Evolutionary conservation across 495 filamentous ascomycete species (phyloP).

Genomic region (Xylaria grammica): DNA sequence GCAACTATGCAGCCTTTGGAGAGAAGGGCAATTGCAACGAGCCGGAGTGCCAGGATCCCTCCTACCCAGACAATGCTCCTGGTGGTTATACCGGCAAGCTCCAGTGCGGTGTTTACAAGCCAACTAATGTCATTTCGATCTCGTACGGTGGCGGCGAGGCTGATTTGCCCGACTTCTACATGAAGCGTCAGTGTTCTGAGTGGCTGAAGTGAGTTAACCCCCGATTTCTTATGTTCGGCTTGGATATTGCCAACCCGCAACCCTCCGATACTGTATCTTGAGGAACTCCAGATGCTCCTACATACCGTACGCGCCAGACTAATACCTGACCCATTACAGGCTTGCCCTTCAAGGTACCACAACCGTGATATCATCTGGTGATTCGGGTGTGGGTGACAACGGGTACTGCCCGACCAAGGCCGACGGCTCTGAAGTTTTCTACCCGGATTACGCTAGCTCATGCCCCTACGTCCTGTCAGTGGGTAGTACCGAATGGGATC

Average conservation of each 20-base stretch:
- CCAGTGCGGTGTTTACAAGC: slow-evolving; percentile 57
- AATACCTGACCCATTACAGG: neutral
- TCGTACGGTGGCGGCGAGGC: slow-evolving; percentile 39
- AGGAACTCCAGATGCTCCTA: neutral
- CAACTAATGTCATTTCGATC: slow-evolving; percentile 42
- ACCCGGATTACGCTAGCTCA: slow-evolving; percentile 34
- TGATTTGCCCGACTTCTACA: slow-evolving; percentile 32
- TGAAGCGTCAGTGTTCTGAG: slow-evolving; percentile 40
- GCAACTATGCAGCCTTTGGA: slow-evolving; percentile 50
- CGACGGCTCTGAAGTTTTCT: slow-evolving; percentile 26
- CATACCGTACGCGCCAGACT: neutral
- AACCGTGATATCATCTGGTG: slow-evolving; percentile 62
- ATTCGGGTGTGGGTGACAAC: slow-evolving; percentile 57
- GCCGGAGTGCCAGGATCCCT: slow-evolving; percentile 43
- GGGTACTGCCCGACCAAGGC: slow-evolving; percentile 46
- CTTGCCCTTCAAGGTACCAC: slow-evolving; percentile 65
- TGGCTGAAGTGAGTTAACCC: slow-evolving; percentile 53
- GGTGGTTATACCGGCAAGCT: slow-evolving; percentile 61
- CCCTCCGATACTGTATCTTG: neutral
- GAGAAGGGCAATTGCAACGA: slow-evolving; percentile 38
- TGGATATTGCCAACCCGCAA: neutral
- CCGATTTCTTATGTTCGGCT: neutral
- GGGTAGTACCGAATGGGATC: slow-evolving; percentile 36
- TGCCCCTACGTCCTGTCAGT: slow-evolving; percentile 47
- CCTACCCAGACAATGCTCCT: slow-evolving; percentile 53